phyloP scores from a whole-genome alignment of 2,329 filamentous ascomycete genomes.

The Xylogone sp. region DNA sequence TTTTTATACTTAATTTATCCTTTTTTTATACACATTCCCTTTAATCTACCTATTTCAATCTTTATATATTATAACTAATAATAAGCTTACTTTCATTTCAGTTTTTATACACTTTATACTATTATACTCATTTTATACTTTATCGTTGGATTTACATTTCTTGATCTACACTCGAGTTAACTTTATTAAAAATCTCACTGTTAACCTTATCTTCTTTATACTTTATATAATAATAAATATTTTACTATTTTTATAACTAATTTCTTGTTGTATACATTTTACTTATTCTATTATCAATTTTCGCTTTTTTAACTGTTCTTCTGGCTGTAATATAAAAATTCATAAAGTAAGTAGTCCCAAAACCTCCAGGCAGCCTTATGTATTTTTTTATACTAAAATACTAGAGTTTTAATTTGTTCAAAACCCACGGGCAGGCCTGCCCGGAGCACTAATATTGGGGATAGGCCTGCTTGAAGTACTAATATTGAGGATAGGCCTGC shows the following conservation, averaged over 20 bases:
- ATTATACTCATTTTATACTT: too few relatives aligned
- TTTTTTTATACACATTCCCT: too few relatives aligned
- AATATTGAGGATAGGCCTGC: too few relatives aligned
- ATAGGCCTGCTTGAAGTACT: too few relatives aligned
- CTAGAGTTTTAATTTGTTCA: neutral
- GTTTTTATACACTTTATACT: too few relatives aligned
- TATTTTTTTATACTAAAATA: neutral
- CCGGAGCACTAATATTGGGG: too few relatives aligned
- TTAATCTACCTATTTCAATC: too few relatives aligned
- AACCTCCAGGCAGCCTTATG: neutral
- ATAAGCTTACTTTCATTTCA: too few relatives aligned
- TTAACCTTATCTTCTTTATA: neutral
- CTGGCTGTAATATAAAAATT: neutral
- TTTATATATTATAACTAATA: too few relatives aligned
- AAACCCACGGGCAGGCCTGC: neutral
- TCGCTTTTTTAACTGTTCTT: neutral
- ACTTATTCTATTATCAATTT: neutral
- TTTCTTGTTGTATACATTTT: neutral
- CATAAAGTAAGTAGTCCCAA: neutral
- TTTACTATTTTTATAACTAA: neutral
- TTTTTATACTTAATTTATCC: too few relatives aligned
- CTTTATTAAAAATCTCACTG: neutral
- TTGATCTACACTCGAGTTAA: neutral
- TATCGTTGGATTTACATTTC: too few relatives aligned
- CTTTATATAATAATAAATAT: neutral